Conservation (phyloP, 2,329 filamentous ascomycete species). For the Colletotrichum karsti region DNA sequence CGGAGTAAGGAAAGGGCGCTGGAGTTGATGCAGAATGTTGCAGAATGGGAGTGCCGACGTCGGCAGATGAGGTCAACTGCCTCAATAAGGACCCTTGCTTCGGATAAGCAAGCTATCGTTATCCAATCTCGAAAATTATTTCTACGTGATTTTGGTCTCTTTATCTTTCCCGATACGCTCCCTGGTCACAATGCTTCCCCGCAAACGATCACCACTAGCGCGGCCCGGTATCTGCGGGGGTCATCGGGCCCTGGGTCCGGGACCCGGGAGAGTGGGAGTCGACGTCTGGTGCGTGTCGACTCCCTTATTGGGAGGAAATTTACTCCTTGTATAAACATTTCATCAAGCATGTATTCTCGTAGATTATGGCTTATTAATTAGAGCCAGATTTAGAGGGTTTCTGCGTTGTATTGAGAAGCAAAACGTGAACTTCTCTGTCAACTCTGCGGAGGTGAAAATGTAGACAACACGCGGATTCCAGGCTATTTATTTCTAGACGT, state of each 20-base stretch:
- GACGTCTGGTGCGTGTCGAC: too few relatives aligned
- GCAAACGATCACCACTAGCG: background rate
- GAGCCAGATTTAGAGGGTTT: too few relatives aligned
- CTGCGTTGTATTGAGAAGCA: too few relatives aligned
- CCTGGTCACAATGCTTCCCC: background rate
- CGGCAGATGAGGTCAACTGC: background rate
- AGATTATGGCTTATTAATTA: too few relatives aligned
- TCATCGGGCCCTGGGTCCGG: accelerated
- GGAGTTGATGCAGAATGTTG: background rate
- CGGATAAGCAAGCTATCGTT: background rate
- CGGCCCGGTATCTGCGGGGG: background rate
- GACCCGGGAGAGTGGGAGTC: background rate
- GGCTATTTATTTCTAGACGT: too few relatives aligned
- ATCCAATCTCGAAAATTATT: background rate
- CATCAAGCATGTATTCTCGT: too few relatives aligned
- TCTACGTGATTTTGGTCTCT: background rate
- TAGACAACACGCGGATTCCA: too few relatives aligned
- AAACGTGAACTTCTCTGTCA: too few relatives aligned
- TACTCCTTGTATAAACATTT: too few relatives aligned
- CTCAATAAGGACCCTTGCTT: background rate
- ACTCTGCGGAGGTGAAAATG: too few relatives aligned
- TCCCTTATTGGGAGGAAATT: too few relatives aligned
- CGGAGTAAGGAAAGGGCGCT: too few relatives aligned
- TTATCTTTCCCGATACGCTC: background rate
- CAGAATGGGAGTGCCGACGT: background rate